A percentile compares a stretch with the other conserved stretches of the same genome.
These are phyloP conservation scores for Prunus armeniaca DNA, from an alignment of 306 rosid species.

Conservation along the genomic window DNA sequence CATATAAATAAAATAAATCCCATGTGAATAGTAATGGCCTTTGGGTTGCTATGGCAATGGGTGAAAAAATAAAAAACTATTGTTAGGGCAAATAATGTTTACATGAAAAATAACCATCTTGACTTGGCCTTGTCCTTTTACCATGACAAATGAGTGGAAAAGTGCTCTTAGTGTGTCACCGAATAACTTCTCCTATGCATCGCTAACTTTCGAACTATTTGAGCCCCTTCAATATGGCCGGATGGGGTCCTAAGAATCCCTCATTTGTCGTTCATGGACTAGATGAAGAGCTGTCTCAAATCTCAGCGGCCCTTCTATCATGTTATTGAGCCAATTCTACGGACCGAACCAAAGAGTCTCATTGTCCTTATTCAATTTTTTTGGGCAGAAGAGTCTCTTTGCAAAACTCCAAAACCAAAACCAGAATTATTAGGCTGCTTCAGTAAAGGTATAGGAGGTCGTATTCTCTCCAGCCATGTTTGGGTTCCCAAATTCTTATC, in stretches of 20 bases:
- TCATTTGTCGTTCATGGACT: not conserved
- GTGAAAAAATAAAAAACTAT: too few species aligned
- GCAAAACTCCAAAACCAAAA: conserved; percentile 9
- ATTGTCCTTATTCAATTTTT: not conserved
- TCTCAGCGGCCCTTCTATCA: not conserved
- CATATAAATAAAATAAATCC: too few species aligned
- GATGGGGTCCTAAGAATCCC: conserved; percentile 3
- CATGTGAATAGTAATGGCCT: too few species aligned
- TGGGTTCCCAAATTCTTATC: not conserved
- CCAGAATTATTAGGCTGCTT: not conserved
- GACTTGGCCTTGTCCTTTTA: too few species aligned
- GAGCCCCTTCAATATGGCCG: not conserved
- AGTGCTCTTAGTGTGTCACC: too few species aligned
- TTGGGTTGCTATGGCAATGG: too few species aligned
- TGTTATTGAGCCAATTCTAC: not conserved
- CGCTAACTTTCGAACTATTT: too few species aligned
- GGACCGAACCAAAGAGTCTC: not conserved
- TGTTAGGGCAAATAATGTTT: too few species aligned
- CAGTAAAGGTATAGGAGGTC: not conserved
- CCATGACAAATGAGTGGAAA: too few species aligned
- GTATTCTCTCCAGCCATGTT: not conserved
- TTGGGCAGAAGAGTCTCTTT: not conserved
- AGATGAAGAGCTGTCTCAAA: not conserved
- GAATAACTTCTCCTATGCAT: too few species aligned
- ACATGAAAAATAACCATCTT: too few species aligned